Evolutionary conservation across 495 filamentous ascomycete species (phyloP), one percentile per base, ranked within the genome.

Genomic region (Oidiodendron maius): DNA sequence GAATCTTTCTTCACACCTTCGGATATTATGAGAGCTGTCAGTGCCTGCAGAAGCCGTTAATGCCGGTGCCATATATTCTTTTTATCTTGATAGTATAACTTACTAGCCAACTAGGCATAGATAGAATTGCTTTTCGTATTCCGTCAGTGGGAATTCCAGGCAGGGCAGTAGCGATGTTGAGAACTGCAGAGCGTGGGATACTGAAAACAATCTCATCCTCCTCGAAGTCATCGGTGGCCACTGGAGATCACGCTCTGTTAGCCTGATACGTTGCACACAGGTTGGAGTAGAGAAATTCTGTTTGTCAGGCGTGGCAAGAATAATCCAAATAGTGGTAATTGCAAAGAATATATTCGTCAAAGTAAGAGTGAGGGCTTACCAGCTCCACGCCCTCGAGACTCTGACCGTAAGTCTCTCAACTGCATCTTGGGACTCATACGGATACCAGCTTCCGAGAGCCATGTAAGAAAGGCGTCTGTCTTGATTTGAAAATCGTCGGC

Each of bases 21-120:
- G 60, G 86, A 84, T 10, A 95, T 74, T 76, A 96, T 81, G 37
- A 87, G 76, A 11, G 93, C 67, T 54, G 95, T 90, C 6, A 96
- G 66, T 0, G 64, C 46, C 59, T 62, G 24, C 4, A 41, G 17
- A 16, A 23, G 16, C 44, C 5, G 16, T 40, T 20, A 40, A 20
- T 22, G 20, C 11, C 4, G 3, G 15, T 18, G 3, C 20, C 5
- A 3, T 41, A 23, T n/a, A n/a, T n/a, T n/a, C n/a, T n/a, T n/a
- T n/a, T n/a, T n/a, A n/a, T n/a, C n/a, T n/a, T n/a, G n/a, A n/a
- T n/a, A n/a, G n/a, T n/a, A n/a, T 11, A 17, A 50, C 45, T 21
- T 34, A 62, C 59, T 50, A 59, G 46, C 59, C 59, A 62, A 24
- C 20, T 40, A 9, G 59, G 56, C 42, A 62, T 34, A 16, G 36